Evolutionary conservation across 768 basidiomycete genomes (phyloP).

Genomic region (Calvatia gigantea): DNA sequence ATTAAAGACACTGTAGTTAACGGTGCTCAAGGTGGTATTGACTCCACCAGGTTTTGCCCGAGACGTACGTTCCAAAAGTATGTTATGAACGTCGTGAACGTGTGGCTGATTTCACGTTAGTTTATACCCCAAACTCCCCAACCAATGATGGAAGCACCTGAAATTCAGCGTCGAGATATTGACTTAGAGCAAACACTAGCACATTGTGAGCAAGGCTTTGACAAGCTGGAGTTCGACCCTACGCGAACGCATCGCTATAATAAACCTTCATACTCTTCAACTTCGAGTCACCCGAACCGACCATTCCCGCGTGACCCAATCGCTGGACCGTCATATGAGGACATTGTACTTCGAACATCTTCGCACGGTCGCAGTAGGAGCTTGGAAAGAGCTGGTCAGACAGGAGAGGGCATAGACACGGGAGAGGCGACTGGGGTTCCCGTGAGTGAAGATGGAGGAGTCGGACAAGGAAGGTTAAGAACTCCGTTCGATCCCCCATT

Average conservation of each 20-base stretch:
- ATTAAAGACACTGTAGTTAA: not conserved
- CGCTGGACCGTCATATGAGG: constrained; percentile 42
- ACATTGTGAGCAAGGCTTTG: not conserved
- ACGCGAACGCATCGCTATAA: constrained; percentile 7
- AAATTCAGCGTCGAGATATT: not conserved
- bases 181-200: not conserved
- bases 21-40: constrained; percentile 46
- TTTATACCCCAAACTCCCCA: constrained; percentile 2
- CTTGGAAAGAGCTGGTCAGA: not conserved
- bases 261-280: constrained; percentile 8
- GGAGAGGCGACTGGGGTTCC: not conserved
- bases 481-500: constrained; percentile 7
- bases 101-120: not conserved
- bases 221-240: constrained; percentile 6
- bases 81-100: not conserved
- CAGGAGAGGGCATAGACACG: not conserved
- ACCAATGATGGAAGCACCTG: not conserved
- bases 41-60: constrained; percentile 68
- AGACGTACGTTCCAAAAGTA: constrained; percentile 44
- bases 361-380: constrained; percentile 2
- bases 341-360: constrained; percentile 18
- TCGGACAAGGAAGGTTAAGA: constrained; percentile 9
- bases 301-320: constrained; percentile 25
- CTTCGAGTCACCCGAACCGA: constrained; percentile 3
- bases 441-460: constrained; percentile 5